A percentile compares a stretch with the other conserved stretches of the same genome.
Evolutionary conservation across 2,329 filamentous ascomycete genomes (phyloP).

Genomic region (Xylaria sp.): DNA sequence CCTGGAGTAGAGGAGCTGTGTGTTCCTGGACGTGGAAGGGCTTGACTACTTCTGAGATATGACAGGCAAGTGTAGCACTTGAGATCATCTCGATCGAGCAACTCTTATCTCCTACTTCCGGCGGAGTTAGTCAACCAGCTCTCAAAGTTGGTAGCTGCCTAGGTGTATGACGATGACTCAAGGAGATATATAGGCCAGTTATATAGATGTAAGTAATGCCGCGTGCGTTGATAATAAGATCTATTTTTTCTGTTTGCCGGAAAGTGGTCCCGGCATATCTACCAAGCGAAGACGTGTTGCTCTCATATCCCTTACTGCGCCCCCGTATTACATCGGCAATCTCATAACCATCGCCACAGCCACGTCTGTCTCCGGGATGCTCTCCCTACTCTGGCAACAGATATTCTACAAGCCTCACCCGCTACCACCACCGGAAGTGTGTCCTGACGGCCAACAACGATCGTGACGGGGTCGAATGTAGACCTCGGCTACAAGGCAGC

Average conservation of each 20-base stretch:
- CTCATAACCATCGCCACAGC: neutral
- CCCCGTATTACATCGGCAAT: neutral
- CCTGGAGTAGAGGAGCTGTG: too few relatives aligned
- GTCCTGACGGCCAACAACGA: neutral
- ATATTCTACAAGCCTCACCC: conserved; percentile 9
- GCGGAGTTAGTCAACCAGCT: neutral
- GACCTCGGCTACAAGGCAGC: conserved; percentile 27
- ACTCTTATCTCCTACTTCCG: neutral
- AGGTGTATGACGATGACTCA: neutral
- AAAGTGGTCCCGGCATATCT: too few relatives aligned
- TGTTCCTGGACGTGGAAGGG: neutral
- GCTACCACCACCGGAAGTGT: neutral
- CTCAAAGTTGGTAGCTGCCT: neutral
- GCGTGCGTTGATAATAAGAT: too few relatives aligned
- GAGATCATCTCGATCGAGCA: neutral
- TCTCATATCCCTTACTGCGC: neutral
- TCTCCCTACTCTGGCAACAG: neutral
- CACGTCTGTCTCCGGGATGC: neutral
- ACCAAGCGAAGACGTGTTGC: neutral
- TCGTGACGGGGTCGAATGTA: conserved; percentile 17
- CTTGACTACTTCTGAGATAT: neutral
- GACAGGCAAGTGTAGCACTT: neutral
- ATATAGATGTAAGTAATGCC: neutral
- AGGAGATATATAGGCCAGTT: neutral
- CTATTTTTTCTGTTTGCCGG: too few relatives aligned